Base-by-base conservation (phyloP, 139 green algal genomes). In the Astrephomene gubernaculifera region DNA sequence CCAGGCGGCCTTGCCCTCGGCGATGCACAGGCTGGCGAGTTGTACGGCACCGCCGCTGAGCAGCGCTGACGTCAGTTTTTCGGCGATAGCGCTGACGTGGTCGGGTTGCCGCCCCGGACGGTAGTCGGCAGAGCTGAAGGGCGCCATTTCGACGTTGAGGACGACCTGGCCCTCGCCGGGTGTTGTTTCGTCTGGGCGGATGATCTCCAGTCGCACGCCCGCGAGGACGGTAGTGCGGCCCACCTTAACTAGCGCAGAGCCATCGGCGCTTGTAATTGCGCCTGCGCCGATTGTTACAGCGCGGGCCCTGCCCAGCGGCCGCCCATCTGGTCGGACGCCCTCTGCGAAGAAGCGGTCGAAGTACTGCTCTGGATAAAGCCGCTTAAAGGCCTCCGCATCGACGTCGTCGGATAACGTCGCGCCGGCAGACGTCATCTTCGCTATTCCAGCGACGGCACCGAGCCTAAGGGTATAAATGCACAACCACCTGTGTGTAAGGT, bases 341-440 rank as follows among this genome's bases (percentile, higher is more conserved):
- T 94, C 86, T 0, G 79, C 69, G 0, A 96, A 41, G 60, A 97
- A 96, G 35, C 84, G 85, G 33, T 70, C 86, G 64, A 91, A 94
- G 83, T 90, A 97, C 63, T 96, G 84, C 10, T 94, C 86, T 0
- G 95, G 93, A 70, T 98, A 98, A 0, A 98, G 87, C 25, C 82
- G 81, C 86, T 93, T 92, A 83, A 95, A 96, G 1, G 92, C 91
- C 1, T 94, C 90, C 17, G 89, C 89, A 25, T 96, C 73, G 71
- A 94, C 27, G 35, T 86, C 65, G 1, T 88, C 63, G 7, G 78
- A 63, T 35, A n/a, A 41, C 1, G 25, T n/a, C 5, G 38, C 68
- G 39, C 29, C 41, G 21, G 68, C 39, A 17, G 38, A 12, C 19
- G 68, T 21, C 68, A 75, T 75, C 22, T n/a, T n/a, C n/a, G n/a